These are phyloP conservation scores for Colletotrichum lentis DNA, from an alignment of 2,329 filamentous ascomycete genomes.

Conservation along the genomic window DNA sequence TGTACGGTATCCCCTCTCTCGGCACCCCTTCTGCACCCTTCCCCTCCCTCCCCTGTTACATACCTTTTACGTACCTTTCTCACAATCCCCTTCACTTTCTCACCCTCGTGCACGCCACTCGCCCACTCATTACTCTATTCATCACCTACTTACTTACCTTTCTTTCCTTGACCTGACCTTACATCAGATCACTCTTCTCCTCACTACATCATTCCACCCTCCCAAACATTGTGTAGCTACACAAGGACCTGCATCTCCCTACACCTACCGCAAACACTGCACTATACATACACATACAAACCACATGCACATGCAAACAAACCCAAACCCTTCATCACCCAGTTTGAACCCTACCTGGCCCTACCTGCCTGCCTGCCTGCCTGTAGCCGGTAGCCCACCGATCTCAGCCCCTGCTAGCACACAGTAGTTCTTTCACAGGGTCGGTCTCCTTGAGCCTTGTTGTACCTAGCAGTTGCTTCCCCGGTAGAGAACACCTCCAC, in stretches of 20 bases:
- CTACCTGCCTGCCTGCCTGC: not conserved
- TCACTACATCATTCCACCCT: constrained; percentile 10
- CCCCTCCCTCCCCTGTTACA: constrained; percentile 16
- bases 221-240: constrained; percentile 4
- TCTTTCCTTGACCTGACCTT: constrained; percentile 27
- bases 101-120: constrained; percentile 21
- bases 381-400: not conserved
- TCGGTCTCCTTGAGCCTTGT: constrained; percentile 1
- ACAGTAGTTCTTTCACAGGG: constrained; percentile 16
- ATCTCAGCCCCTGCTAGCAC: constrained; percentile 16
- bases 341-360: not conserved
- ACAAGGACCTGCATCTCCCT: not conserved
- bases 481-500: constrained; percentile 26
- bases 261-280: not conserved
- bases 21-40: constrained; percentile 5
- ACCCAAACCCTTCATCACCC: not conserved
- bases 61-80: constrained; percentile 33
- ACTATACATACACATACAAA: not conserved
- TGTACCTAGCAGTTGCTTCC: not conserved
- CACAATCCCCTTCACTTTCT: constrained; percentile 12
- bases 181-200: constrained; percentile 21
- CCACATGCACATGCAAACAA: constrained; percentile 29
- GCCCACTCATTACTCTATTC: constrained; percentile 31
- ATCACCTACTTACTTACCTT: constrained; percentile 17
- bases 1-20: constrained; percentile 8